Conservation (phyloP, 169 alveolate genomes). For the Plasmodium gallinaceum region DNA sequence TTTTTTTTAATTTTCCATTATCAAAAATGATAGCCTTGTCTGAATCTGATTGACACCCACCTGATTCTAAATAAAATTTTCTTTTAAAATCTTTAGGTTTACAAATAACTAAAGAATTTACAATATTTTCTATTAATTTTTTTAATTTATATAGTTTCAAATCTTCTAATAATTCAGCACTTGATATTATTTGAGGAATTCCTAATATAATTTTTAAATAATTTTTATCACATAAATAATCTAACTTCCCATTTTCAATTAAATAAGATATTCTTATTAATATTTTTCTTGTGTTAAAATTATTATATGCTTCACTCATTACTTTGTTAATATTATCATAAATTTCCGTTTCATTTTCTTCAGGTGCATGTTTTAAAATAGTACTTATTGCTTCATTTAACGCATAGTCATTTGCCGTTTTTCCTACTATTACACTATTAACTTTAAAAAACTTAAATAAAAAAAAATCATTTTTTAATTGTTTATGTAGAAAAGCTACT, state of each 20-base stretch:
- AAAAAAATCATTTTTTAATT: no score
- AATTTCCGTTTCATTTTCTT: neutral
- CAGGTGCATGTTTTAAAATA: constrained; percentile 17
- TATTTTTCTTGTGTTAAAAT: constrained; percentile 12
- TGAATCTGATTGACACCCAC: constrained; percentile 53
- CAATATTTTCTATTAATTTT: constrained; percentile 32
- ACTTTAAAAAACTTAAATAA: no score
- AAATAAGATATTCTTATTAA: constrained; percentile 46
- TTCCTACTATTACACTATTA: constrained; percentile 6
- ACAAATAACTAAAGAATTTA: constrained; percentile 19
- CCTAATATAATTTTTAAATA: constrained; percentile 30
- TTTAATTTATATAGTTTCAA: constrained; percentile 33
- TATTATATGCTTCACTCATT: constrained; percentile 57
- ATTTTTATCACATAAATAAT: constrained; percentile 39
- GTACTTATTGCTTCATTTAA: constrained; percentile 9
- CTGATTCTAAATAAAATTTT: neutral
- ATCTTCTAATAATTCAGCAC: constrained; percentile 28
- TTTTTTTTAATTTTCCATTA: neutral
- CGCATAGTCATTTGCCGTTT: neutral
- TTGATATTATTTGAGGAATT: constrained; percentile 43
- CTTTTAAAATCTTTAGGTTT: neutral
- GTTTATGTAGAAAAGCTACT: no score
- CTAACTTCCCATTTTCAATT: constrained; percentile 21
- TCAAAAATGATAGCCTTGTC: constrained; percentile 48
- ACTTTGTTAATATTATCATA: constrained; percentile 23